Evolutionary conservation across 306 rosid species (phyloP).

Genomic region (Ammopiptanthus mongolicus): DNA sequence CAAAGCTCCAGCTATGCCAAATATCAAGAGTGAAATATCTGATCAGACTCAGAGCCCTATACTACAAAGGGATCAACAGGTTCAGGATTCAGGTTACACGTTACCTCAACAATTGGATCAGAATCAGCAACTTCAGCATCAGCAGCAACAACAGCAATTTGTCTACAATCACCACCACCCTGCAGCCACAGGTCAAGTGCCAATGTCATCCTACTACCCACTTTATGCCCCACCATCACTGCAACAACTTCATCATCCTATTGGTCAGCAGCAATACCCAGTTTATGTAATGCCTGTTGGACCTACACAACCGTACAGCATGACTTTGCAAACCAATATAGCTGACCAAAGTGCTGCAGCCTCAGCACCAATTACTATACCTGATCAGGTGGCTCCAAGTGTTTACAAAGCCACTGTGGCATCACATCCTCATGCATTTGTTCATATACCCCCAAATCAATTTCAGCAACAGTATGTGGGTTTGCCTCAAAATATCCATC

Average conservation of each 20-base stretch:
- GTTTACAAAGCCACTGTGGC: constrained; percentile 34
- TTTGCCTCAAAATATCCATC: constrained; percentile 46
- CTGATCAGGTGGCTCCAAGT: constrained; percentile 33
- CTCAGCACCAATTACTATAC: constrained; percentile 29
- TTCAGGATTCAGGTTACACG: constrained; percentile 40
- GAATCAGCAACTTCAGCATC: constrained; percentile 27
- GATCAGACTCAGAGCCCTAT: constrained; percentile 35
- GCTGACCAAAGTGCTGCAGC: constrained; percentile 31
- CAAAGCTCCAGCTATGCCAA: constrained; percentile 30
- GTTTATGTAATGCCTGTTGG: constrained; percentile 60
- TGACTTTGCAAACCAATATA: constrained; percentile 46
- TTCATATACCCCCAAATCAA: constrained; percentile 52
- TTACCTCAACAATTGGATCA: constrained; percentile 46
- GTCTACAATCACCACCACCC: constrained; percentile 47
- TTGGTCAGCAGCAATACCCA: constrained; percentile 55
- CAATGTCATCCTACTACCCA: constrained; percentile 51
- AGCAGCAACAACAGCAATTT: constrained; percentile 29
- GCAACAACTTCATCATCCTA: constrained; percentile 54
- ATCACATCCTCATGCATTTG: constrained; percentile 29
- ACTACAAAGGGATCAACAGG: constrained; percentile 36
- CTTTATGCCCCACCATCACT: constrained; percentile 48
- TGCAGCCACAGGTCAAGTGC: constrained; percentile 35
- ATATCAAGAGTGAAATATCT: constrained; percentile 34
- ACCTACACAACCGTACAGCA: constrained; percentile 43
- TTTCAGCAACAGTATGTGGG: constrained; percentile 61